Base-by-base conservation (phyloP, 805 yeast species). In the Wickerhamomyces bisporus region DNA sequence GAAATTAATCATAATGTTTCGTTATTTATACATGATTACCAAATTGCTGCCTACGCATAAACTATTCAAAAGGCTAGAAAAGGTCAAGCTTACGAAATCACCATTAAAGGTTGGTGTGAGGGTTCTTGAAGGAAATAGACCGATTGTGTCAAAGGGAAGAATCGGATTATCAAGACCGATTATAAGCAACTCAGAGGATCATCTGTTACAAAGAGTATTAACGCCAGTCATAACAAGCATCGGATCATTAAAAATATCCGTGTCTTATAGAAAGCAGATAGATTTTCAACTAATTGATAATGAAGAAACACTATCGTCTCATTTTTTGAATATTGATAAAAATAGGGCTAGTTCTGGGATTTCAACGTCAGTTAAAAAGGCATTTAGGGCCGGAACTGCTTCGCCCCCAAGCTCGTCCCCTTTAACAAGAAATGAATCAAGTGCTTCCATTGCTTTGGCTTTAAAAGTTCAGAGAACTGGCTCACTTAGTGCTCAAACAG, bases 91-190 rank as follows among this genome's bases (percentile, higher is more conserved):
- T 43, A 51, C 55, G 35, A 59, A 57, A 31, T 44, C 64, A 1
- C 65, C 70, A 6, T 57, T 80, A 39, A 58, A 58, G 30, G 60
- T 89, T 2, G 76, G 78, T 6, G 74, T 81, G 34, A 70, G 86
- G 38, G 60, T 84, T 0, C 53, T 85, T 24, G 89, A 88, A 56
- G 96, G 96, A 0, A 73, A 81, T 13, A 75, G 77, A 47, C 82
- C 93, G 1, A 84, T 89, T 21, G 68, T 79, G 10, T 81, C 94
- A 1, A 81, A 79, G 55, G 95, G 96, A 3, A 66, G 97, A 44
- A 74, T 88, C 18, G 97, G 97, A 0, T 68, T 91, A 38, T 80
- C 91, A 44, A 82, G 83, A 55, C 65, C 81, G 4, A 71, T 81
- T 3, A 71, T 78, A 18, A 43, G 55, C 29, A 48, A 53, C 5